phyloP scores from a whole-genome alignment of 805 yeast species.

The Starmerella apis region DNA sequence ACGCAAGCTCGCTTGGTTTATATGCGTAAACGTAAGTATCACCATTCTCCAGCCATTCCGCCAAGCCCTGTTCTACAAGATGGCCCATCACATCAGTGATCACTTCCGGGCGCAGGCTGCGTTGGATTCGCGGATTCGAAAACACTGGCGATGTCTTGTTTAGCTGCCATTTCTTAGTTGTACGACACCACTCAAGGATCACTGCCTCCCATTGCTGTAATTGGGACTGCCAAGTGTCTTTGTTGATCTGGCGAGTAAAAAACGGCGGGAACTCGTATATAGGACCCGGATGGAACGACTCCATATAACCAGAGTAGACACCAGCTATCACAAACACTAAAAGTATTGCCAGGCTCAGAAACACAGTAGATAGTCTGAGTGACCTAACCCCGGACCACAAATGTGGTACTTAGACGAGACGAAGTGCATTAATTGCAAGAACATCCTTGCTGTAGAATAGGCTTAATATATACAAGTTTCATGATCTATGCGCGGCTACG shows the following conservation, averaged over 20 bases:
- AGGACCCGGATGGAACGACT: conserved; percentile 30
- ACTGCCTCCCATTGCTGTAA: conserved; percentile 65
- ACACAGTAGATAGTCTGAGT: too few species aligned
- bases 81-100: conserved; percentile 45
- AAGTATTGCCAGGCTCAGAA: too few species aligned
- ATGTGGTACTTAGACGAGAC: too few species aligned
- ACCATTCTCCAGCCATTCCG: conserved; percentile 41
- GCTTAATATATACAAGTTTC: conserved; percentile 10
- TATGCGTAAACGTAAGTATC: conserved; percentile 52
- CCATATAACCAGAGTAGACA: neutral
- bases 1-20: conserved; percentile 57
- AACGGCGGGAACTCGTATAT: conserved; percentile 80
- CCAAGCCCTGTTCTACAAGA: conserved; percentile 48
- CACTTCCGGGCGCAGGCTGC: conserved; percentile 44
- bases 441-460: neutral
- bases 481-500: conserved; percentile 16
- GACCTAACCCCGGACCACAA: too few species aligned
- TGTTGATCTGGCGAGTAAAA: conserved; percentile 80
- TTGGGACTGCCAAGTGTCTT: conserved; percentile 67
- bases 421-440: too few species aligned
- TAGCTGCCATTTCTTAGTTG: conserved; percentile 46
- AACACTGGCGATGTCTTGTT: conserved; percentile 28
- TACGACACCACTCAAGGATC: conserved; percentile 50
- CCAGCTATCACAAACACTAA: too few species aligned
- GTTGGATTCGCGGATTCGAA: conserved; percentile 30